Evolutionary conservation across 1,284 basidiomycete species (phyloP), one percentile per base, ranked within the genome.

Genomic region (Sporisorium reilianum): DNA sequence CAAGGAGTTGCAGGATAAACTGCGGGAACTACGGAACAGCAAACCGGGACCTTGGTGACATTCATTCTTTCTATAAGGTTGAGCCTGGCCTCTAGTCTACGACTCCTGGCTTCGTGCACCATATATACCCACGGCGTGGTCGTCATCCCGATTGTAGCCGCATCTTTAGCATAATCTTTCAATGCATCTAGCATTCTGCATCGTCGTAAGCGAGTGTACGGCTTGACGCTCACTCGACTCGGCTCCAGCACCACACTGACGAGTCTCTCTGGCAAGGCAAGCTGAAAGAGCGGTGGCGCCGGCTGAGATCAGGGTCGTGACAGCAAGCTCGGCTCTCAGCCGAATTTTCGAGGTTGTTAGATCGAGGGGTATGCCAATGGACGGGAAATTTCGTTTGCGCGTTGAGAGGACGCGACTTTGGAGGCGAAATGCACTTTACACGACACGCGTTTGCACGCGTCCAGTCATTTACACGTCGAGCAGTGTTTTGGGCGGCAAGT

Each of bases 1-100:
- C 10, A 55, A 48, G 26, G 68, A 74, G 51, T 23, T 77, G 23
- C 74, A 79, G 55, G 70, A 77, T 26, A 67, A 71, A 56, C 49
- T 77, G 45, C 55, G 75, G 5, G 67, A 70, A 50, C 54, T 75
- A 5, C 63, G 67, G 8, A 55, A 40, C 8, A 45, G 50, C 18
- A 61, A 68, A 42, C 20, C 53, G 7, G 65, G 50, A 54, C 18
- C 22, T 20, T 20, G 2, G 28, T 20, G n/a, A n/a, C n/a, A n/a
- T n/a, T n/a, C n/a, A n/a, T n/a, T n/a, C n/a, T n/a, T n/a, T n/a
- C n/a, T n/a, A n/a, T n/a, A n/a, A n/a, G n/a, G n/a, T n/a, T n/a
- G n/a, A n/a, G n/a, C n/a, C n/a, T n/a, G n/a, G n/a, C n/a, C n/a
- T n/a, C n/a, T n/a, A n/a, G n/a, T n/a, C 22, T 16, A 11, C 23